Conservation (phyloP, 148 eudicot genomes). For the Vaccinium corymbosum region DNA sequence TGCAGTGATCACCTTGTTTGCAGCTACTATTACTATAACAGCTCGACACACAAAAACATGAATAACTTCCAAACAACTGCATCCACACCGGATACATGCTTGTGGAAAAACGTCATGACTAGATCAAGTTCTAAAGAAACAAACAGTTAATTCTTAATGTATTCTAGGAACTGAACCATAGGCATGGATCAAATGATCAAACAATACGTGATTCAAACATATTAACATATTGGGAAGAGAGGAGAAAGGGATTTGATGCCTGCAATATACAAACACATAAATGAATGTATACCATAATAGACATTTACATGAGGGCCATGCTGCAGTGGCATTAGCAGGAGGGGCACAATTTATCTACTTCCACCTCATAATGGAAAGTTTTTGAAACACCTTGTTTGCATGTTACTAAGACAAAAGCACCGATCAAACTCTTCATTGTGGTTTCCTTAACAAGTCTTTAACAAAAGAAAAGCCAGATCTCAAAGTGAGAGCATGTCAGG, state of each 20-base stretch:
- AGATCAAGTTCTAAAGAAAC: not conserved
- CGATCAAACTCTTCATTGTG: not conserved
- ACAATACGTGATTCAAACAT: not conserved
- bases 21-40: not conserved
- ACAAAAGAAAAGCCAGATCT: not conserved
- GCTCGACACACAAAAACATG: not conserved
- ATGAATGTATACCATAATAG: not conserved
- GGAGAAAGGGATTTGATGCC: not conserved
- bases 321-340: not conserved
- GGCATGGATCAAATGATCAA: not conserved
- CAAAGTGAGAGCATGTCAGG: not conserved
- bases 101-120: not conserved
- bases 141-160: not conserved
- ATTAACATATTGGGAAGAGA: not conserved
- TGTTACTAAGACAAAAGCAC: not conserved
- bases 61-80: not conserved
- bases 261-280: not conserved
- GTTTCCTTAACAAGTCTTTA: not conserved
- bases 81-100: not conserved
- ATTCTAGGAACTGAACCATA: not conserved
- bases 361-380: not conserved
- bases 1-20: not conserved
- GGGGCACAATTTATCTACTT: not conserved
- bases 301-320: not conserved
- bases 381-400: not conserved